Conservation (phyloP, 1,284 basidiomycete species). For the Xerocomus nothofagi region DNA sequence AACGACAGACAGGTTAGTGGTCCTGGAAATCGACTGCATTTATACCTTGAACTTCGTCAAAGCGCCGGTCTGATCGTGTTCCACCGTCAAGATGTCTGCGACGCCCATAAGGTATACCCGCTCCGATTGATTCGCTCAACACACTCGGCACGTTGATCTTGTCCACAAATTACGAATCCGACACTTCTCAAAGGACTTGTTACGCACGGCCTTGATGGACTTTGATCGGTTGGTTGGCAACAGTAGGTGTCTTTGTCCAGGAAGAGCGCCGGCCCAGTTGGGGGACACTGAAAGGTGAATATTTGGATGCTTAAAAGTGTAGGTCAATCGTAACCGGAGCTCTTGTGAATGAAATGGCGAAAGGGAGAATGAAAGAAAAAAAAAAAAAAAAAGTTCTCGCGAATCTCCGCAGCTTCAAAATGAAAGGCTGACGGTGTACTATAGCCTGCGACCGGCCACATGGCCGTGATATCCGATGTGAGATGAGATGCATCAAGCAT, state of each 20-base stretch:
- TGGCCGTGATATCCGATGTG: constrained; percentile 1
- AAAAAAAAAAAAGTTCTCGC: no score
- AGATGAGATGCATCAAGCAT: background rate
- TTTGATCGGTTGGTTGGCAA: constrained; percentile 8
- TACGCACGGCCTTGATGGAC: background rate
- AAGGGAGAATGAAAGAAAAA: constrained; percentile 3
- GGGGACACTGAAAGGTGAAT: background rate
- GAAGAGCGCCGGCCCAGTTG: background rate
- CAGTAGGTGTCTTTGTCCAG: background rate
- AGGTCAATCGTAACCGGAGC: background rate
- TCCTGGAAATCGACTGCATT: constrained; percentile 12
- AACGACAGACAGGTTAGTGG: background rate
- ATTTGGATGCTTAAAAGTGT: background rate
- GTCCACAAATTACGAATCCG: constrained; percentile 6
- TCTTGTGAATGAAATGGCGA: constrained; percentile 9
- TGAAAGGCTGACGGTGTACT: constrained; percentile 1
- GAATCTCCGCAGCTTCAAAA: background rate
- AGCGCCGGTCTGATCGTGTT: constrained; percentile 10
- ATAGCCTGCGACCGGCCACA: no score
- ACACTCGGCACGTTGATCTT: background rate
- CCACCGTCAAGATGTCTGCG: background rate
- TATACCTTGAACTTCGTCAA: constrained; percentile 25
- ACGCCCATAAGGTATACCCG: background rate
- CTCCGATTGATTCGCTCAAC: constrained; percentile 1
- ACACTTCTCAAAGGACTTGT: background rate